These are phyloP conservation scores for Boletus rubroflammeus DNA, from an alignment of 768 basidiomycete genomes.

Conservation along the genomic window DNA sequence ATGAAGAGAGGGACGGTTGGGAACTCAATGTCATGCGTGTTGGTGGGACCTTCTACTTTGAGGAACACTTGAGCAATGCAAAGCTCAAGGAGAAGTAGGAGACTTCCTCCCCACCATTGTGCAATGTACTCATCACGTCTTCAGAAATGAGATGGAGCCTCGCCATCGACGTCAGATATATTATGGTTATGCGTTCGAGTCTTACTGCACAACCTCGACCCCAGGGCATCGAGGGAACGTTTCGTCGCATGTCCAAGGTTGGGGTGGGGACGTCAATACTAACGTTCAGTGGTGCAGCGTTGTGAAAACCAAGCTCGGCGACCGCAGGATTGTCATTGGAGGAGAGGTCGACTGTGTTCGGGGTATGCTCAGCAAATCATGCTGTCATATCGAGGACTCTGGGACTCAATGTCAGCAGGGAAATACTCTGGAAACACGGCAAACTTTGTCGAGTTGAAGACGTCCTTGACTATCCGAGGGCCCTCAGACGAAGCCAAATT, in stretches of 20 bases:
- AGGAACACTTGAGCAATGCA: conserved; percentile 63
- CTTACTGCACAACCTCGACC: conserved; percentile 64
- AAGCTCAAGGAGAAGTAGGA: conserved; percentile 63
- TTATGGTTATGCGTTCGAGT: conserved; percentile 88
- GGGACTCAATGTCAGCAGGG: conserved; percentile 36
- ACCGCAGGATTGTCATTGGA: conserved; percentile 69
- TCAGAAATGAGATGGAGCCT: conserved; percentile 63
- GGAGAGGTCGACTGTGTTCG: conserved; percentile 91
- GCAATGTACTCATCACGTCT: neutral
- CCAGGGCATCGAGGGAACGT: conserved; percentile 20
- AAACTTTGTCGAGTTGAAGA: conserved; percentile 83
- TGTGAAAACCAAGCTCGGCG: conserved; percentile 79
- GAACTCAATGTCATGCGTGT: conserved; percentile 80
- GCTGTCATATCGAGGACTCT: neutral
- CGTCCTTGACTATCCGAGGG: conserved; percentile 68
- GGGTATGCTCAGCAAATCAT: conserved; percentile 40
- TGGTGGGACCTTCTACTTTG: conserved; percentile 67
- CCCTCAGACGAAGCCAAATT: conserved; percentile 66
- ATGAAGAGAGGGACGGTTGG: conserved; percentile 78
- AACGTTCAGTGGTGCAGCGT: conserved; percentile 91
- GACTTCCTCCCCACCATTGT: neutral
- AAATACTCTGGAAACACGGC: conserved; percentile 59
- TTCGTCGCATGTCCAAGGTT: conserved; percentile 41
- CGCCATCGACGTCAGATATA: conserved; percentile 65
- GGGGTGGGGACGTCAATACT: conserved; percentile 82